A percentile compares a stretch with the other conserved stretches of the same genome.
Conservation (phyloP, 805 yeast genomes). For the Candida ipomoeae region DNA sequence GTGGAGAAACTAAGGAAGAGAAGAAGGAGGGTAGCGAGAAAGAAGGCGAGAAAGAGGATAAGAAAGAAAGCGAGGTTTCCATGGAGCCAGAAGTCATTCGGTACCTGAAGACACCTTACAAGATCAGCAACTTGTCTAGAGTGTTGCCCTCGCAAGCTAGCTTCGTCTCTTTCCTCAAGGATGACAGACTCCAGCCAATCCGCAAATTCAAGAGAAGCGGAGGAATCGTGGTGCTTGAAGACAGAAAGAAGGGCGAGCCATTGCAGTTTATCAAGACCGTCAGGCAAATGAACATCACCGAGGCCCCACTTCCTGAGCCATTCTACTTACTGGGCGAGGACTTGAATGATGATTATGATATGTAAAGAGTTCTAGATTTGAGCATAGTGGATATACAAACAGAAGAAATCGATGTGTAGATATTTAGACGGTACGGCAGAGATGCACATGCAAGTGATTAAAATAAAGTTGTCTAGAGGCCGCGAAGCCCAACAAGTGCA, state of each 20-base stretch:
- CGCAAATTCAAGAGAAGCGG: slow-evolving; percentile 66
- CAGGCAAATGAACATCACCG: slow-evolving; percentile 69
- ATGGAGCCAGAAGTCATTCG: slow-evolving; percentile 40
- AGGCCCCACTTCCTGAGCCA: slow-evolving; percentile 71
- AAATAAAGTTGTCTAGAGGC: background rate
- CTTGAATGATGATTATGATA: slow-evolving; percentile 34
- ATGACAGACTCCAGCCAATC: slow-evolving; percentile 75
- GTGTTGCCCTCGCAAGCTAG: slow-evolving; percentile 86
- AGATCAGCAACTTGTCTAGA: slow-evolving; percentile 75
- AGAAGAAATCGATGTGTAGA: background rate
- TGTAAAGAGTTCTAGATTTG: slow-evolving; percentile 7
- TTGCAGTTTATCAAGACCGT: slow-evolving; percentile 73
- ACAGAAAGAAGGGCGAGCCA: slow-evolving; percentile 57
- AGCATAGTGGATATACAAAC: slow-evolving; percentile 1
- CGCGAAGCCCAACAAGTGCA: slow-evolving; percentile 1
- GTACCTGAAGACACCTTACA: slow-evolving; percentile 62
- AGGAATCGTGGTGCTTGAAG: slow-evolving; percentile 71
- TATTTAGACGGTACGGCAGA: background rate
- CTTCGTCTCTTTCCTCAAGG: slow-evolving; percentile 72
- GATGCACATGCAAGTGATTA: background rate
- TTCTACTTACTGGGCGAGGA: slow-evolving; percentile 59
- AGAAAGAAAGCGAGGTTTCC: slow-evolving; percentile 19
- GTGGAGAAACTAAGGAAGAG: slow-evolving; percentile 9
- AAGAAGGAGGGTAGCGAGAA: slow-evolving; percentile 24
- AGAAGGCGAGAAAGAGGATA: slow-evolving; percentile 4